These are phyloP conservation scores for Penicillium paradoxum DNA, from an alignment of 495 filamentous ascomycete species.

Conservation along the genomic window DNA sequence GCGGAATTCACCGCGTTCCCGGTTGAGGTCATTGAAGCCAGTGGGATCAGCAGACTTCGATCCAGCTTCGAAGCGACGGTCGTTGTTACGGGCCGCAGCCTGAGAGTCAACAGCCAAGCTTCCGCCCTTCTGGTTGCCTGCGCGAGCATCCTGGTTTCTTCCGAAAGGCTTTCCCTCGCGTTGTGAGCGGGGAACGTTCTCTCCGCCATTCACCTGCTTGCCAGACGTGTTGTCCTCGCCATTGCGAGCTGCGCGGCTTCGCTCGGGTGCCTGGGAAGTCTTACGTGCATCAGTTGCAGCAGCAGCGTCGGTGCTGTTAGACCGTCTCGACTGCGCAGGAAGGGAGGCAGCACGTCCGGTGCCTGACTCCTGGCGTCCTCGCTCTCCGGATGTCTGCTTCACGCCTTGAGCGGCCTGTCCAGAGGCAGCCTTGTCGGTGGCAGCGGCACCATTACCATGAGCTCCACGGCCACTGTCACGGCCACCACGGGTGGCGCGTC, in stretches of 20 bases:
- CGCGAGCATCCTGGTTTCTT: conserved; percentile 33
- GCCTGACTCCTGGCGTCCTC: conserved; percentile 37
- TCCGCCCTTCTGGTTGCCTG: conserved; percentile 22
- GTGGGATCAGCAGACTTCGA: conserved; percentile 37
- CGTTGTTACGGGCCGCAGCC: conserved; percentile 26
- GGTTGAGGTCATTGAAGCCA: conserved; percentile 36
- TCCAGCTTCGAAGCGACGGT: conserved; percentile 37
- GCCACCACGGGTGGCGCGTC: conserved; percentile 49
- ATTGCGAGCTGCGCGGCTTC: conserved; percentile 31
- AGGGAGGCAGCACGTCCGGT: conserved; percentile 38
- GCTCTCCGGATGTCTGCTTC: conserved; percentile 36
- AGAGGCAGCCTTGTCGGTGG: conserved; percentile 40
- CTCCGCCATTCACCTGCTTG: conserved; percentile 27
- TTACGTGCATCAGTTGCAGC: conserved; percentile 33
- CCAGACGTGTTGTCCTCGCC: conserved; percentile 30
- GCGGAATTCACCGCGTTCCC: conserved; percentile 46
- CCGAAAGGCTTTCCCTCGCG: conserved; percentile 33
- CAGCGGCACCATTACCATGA: conserved; percentile 38
- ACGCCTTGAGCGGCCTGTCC: conserved; percentile 25
- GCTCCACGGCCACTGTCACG: conserved; percentile 51
- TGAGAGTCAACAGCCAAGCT: conserved; percentile 36
- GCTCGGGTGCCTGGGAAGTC: conserved; percentile 27
- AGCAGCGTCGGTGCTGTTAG: conserved; percentile 33
- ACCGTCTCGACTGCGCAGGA: conserved; percentile 37
- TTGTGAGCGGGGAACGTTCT: conserved; percentile 28